phyloP scores from a whole-genome alignment of 2,329 filamentous ascomycete species.

The Lecanicillium sp. region DNA sequence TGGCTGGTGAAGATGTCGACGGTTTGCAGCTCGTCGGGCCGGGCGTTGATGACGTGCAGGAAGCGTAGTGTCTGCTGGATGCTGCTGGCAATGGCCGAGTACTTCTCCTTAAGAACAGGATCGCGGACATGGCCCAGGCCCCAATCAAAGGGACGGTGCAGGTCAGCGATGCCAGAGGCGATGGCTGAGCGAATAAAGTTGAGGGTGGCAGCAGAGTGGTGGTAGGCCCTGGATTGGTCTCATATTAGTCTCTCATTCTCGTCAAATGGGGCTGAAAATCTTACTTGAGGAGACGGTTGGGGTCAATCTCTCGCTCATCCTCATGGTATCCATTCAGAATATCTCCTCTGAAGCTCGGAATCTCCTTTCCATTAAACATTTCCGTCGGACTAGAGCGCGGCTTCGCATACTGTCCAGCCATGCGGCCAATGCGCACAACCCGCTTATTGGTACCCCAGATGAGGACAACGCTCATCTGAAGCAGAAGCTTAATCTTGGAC shows the following conservation, averaged over 20 bases:
- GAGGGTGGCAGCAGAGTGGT: constrained; percentile 87
- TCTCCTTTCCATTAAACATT: constrained; percentile 66
- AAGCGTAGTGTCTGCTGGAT: constrained; percentile 90
- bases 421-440: constrained; percentile 88
- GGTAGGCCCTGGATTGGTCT: constrained; percentile 63
- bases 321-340: constrained; percentile 84
- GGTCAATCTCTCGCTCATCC: constrained; percentile 72
- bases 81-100: constrained; percentile 73
- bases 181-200: constrained; percentile 87
- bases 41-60: constrained; percentile 88
- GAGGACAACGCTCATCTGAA: constrained; percentile 94
- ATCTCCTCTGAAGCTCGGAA: constrained; percentile 88
- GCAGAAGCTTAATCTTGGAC: constrained; percentile 88
- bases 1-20: constrained; percentile 95
- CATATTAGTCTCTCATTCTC: constrained; percentile 9
- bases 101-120: constrained; percentile 74
- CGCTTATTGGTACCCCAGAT: constrained; percentile 79
- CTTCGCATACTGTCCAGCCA: constrained; percentile 97
- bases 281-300: constrained; percentile 67
- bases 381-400: constrained; percentile 85
- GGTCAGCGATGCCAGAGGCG: constrained; percentile 81
- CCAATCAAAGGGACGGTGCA: constrained; percentile 93
- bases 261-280: too few relatives aligned
- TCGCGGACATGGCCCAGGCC: constrained; percentile 85
- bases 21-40: constrained; percentile 74